phyloP scores from a whole-genome alignment of 805 yeast genomes.

The Hanseniaspora mollemarum region DNA sequence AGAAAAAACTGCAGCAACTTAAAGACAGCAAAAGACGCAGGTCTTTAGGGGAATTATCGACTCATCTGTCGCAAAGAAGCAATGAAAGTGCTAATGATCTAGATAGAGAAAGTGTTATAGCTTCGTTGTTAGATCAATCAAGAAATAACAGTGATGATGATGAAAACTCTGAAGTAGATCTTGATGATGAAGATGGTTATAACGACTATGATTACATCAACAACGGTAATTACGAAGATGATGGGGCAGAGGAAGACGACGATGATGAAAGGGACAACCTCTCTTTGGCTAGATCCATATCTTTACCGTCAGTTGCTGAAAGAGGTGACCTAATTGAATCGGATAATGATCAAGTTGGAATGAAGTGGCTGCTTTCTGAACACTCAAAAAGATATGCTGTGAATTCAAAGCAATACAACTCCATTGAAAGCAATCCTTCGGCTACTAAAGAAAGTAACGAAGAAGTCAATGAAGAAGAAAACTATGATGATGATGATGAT shows the following conservation, averaged over 20 bases:
- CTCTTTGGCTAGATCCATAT: constrained; percentile 33
- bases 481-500: constrained; percentile 20
- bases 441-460: constrained; percentile 20
- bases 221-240: neutral
- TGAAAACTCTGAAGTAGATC: neutral
- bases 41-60: constrained; percentile 4
- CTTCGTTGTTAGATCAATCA: neutral
- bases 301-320: constrained; percentile 34
- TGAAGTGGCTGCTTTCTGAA: constrained; percentile 34
- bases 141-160: constrained; percentile 1
- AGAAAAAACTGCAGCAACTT: neutral
- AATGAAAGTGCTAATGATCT: neutral
- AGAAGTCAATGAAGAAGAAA: constrained; percentile 19
- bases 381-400: constrained; percentile 31
- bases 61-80: neutral
- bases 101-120: neutral
- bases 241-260: constrained; percentile 20
- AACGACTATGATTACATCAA: neutral
- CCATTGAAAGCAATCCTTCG: constrained; percentile 15
- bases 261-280: constrained; percentile 27
- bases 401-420: constrained; percentile 12
- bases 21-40: constrained; percentile 12
- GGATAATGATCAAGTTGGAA: constrained; percentile 19
- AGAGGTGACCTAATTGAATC: constrained; percentile 21
- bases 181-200: neutral